Evolutionary conservation across 2,329 filamentous ascomycete genomes (phyloP).

Genomic region (Arthrobotrys entomopaga): DNA sequence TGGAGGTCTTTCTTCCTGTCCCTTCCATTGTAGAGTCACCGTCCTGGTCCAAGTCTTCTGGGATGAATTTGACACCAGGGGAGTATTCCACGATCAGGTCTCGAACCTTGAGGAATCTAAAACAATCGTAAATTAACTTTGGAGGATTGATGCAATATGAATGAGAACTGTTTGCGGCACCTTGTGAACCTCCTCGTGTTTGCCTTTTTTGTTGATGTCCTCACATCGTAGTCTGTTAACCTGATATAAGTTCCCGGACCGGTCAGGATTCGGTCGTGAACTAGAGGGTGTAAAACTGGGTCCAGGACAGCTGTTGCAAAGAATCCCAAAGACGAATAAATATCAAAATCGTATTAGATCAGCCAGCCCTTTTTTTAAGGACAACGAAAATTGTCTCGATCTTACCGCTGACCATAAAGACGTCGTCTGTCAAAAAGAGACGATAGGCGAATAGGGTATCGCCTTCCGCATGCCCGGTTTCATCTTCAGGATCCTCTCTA

Average conservation of each 20-base stretch:
- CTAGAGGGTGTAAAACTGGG: conserved; percentile 34
- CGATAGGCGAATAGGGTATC: conserved; percentile 43
- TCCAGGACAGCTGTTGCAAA: conserved; percentile 34
- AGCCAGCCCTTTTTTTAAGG: no score
- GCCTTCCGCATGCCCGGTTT: conserved; percentile 32
- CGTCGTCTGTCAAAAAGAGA: conserved; percentile 39
- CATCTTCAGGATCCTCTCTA: conserved; percentile 38
- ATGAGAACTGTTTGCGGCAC: not conserved
- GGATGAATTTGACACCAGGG: conserved; percentile 30
- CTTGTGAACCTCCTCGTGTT: conserved; percentile 36
- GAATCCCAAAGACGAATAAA: not conserved
- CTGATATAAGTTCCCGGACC: conserved; percentile 36
- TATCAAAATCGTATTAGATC: no score
- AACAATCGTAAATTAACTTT: not conserved
- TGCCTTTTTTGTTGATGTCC: conserved; percentile 36
- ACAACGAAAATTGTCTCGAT: no score
- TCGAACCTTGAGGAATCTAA: conserved; percentile 45
- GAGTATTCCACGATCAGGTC: conserved; percentile 40
- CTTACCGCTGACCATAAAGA: conserved; percentile 44
- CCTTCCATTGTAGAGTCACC: conserved; percentile 32
- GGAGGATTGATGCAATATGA: not conserved
- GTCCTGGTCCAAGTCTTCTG: conserved; percentile 28
- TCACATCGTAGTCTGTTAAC: conserved; percentile 47
- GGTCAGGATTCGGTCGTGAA: conserved; percentile 39
- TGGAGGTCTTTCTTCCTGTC: not conserved